These are phyloP conservation scores for Daedaleopsis nitida DNA, from an alignment of 768 basidiomycete genomes.

Conservation along the genomic window DNA sequence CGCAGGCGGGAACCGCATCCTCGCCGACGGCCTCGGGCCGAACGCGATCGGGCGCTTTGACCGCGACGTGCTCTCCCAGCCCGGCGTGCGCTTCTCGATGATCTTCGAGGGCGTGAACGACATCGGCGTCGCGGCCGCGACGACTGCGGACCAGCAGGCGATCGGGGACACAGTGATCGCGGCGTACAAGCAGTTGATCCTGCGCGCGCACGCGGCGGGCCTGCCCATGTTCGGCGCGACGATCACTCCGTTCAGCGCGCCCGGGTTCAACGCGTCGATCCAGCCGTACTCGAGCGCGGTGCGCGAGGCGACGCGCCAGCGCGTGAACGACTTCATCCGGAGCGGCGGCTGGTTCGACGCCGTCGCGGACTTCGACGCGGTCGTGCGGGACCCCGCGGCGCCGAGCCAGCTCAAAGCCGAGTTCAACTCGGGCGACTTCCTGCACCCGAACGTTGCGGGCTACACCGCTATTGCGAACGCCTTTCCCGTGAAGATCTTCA, in stretches of 20 bases:
- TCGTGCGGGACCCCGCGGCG: conserved; percentile 40
- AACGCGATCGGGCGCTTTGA: conserved; percentile 50
- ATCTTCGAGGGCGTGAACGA: conserved; percentile 60
- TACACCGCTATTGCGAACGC: conserved; percentile 44
- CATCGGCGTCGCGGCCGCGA: conserved; percentile 44
- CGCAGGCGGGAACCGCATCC: conserved; percentile 54
- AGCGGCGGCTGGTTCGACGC: conserved; percentile 45
- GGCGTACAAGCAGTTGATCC: conserved; percentile 48
- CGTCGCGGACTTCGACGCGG: conserved; percentile 50
- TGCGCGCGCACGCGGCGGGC: conserved; percentile 42
- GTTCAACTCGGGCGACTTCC: conserved; percentile 48
- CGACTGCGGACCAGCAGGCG: conserved; percentile 36
- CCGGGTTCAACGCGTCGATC: conserved; percentile 22
- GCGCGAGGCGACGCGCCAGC: conserved; percentile 43
- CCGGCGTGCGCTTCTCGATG: conserved; percentile 48
- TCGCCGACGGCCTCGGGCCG: conserved; percentile 50
- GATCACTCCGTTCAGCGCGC: conserved; percentile 49
- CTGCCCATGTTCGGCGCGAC: conserved; percentile 52
- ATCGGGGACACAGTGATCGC: conserved; percentile 44
- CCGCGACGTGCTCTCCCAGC: conserved; percentile 50
- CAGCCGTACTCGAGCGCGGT: conserved; percentile 42
- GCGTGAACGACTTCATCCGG: conserved; percentile 46
- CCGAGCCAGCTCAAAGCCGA: conserved; percentile 39
- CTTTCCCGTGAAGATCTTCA: conserved; percentile 44
- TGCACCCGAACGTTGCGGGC: conserved; percentile 51